Evolutionary conservation across 2,329 filamentous ascomycete species (phyloP).

Genomic region (Pyrenophora graminea): DNA sequence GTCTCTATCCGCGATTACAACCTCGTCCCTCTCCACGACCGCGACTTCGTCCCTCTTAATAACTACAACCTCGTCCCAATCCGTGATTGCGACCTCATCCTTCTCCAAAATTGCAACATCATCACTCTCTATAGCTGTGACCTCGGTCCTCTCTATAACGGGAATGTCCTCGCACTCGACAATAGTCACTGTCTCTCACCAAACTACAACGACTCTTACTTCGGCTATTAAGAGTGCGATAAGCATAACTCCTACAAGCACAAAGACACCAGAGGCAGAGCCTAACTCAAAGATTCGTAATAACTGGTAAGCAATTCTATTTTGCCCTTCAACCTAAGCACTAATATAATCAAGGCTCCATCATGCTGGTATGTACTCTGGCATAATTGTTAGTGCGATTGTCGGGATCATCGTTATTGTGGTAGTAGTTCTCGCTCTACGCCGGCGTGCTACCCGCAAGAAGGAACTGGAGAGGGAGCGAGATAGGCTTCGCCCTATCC

Average conservation of each 20-base stretch:
- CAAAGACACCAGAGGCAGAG: conserved; percentile 1
- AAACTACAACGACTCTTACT: too few species aligned
- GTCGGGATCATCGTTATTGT: conserved; percentile 63
- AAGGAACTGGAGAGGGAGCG: neutral
- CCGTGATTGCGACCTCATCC: too few species aligned
- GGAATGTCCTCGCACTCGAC: neutral
- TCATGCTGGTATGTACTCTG: conserved; percentile 76
- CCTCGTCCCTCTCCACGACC: too few species aligned
- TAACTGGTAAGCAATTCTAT: conserved; percentile 15
- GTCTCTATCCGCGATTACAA: too few species aligned
- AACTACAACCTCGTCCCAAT: too few species aligned
- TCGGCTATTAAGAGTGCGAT: too few species aligned
- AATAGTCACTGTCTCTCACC: neutral
- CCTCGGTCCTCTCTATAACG: too few species aligned
- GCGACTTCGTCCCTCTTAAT: too few species aligned
- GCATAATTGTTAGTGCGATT: conserved; percentile 76
- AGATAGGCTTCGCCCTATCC: neutral
- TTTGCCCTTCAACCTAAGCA: neutral
- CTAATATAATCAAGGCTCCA: conserved; percentile 60
- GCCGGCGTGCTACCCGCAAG: neutral
- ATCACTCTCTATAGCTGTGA: too few species aligned
- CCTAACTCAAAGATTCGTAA: conserved; percentile 9
- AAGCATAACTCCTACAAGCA: neutral
- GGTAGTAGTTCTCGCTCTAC: neutral
- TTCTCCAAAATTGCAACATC: too few species aligned